phyloP scores from a whole-genome alignment of 306 rosid species.

The Citrullus amarus region DNA sequence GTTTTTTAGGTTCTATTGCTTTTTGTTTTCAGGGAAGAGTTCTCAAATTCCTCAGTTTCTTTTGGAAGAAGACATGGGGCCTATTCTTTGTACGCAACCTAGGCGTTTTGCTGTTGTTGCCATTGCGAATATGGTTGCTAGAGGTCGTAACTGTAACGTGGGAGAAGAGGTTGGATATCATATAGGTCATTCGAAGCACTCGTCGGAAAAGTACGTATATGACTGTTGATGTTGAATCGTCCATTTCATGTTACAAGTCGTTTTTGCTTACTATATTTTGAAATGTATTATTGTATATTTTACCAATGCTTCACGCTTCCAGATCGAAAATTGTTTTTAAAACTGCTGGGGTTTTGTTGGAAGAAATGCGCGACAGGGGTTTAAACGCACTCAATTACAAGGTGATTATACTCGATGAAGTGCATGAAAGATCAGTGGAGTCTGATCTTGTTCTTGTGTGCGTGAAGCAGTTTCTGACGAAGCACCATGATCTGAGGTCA shows the following conservation, averaged over 20 bases:
- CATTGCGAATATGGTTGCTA: slow-evolving; percentile 78
- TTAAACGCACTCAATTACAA: slow-evolving; percentile 59
- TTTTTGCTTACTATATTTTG: neutral
- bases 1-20: slow-evolving; percentile 1
- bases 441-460: slow-evolving; percentile 87
- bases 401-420: slow-evolving; percentile 87
- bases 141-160: slow-evolving; percentile 55
- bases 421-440: slow-evolving; percentile 91
- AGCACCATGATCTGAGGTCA: slow-evolving; percentile 65
- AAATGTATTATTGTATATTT: neutral
- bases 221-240: neutral
- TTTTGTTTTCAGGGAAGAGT: slow-evolving; percentile 57
- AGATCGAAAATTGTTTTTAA: slow-evolving; percentile 70
- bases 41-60: slow-evolving; percentile 92
- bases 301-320: slow-evolving; percentile 2
- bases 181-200: slow-evolving; percentile 64
- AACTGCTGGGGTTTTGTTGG: slow-evolving; percentile 91
- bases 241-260: neutral
- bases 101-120: slow-evolving; percentile 89
- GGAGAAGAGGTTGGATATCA: slow-evolving; percentile 91
- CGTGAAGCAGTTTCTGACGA: slow-evolving; percentile 71
- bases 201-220: slow-evolving; percentile 37
- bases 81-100: slow-evolving; percentile 76
- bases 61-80: slow-evolving; percentile 60
- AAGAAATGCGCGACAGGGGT: slow-evolving; percentile 76